Base-by-base conservation (phyloP, 441 rosid genomes). In the Jatropha multifida region DNA sequence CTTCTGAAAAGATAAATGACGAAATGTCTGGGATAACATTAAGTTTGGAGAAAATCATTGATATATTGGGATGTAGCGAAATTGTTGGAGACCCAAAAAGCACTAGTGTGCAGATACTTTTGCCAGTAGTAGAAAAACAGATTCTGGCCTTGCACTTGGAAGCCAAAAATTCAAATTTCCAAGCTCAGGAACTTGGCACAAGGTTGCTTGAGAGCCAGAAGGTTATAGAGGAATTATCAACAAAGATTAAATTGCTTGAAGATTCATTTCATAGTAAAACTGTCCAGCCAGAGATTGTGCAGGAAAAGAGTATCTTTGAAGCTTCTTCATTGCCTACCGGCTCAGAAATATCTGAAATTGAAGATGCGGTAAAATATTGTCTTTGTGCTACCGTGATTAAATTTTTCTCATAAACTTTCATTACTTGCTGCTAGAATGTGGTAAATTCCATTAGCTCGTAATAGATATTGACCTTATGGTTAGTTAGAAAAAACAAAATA, bases 271-370 rank as follows among this genome's bases (percentile, higher is more conserved):
- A 79, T 80, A 83, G 81, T 75, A 82, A 85, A 74, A 83, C 81
- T 8, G 55, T 68, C 75, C 86, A 85, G 81, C 87, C 90, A 41
- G 98, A 93, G 77, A 78, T 86, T 65, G 79, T 88, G 69, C 90
- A 85, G 79, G 98, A 92, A 80, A 90, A 90, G 78, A 83, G 94
- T 83, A 84, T 90, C 75, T 88, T 85, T 65, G 96, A 93, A 87
- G 84, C 86, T 79, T 84, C 94, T 62, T 74, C 90, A 68, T 73
- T 73, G 81, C 85, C 93, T 61, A 81, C 86, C 74, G 89, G 89
- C 65, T 90, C 96, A 68, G 97, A 92, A 84, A 93, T 89, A 88
- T 88, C 96, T 17, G 98, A 95, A 87, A 86, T 90, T 56, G 98
- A 95, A 80, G 98, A 92, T 76, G 81, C 27, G 89, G 99, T 95